Base-by-base conservation (phyloP, 495 filamentous ascomycete species). In the Aspergillus incahuasiensis region DNA sequence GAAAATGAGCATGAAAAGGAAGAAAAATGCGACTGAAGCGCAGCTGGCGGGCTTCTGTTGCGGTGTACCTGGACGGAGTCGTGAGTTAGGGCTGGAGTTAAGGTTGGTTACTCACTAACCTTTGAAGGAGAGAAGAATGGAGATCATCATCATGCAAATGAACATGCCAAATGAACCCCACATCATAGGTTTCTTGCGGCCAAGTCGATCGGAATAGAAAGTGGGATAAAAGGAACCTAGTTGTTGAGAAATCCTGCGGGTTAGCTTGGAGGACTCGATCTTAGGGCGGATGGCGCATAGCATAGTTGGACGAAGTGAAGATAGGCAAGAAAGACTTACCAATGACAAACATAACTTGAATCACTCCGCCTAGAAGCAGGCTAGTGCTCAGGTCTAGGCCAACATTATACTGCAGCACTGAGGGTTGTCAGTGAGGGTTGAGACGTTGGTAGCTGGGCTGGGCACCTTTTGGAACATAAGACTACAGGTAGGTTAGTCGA, bases 151-250 rank as follows among this genome's bases (percentile, higher is more conserved):
- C 74, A 82, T 79, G 39, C 70, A 77, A 6, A 84, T 55, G 13
- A 70, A 74, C 1, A 80, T 69, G 7, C 78, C 79, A 35, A 76
- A 70, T 0, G 72, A 79, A 11, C 80, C 81, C 56, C 73, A 74
- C 69, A 85, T 83, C 79, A 85, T 82, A 1, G 82, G 77, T 46
- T 77, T 74, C 20, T 81, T 76, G 21, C 82, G 80, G 20, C 84
- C 84, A 48, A 83, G 70, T n/a, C 71, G 68, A 65, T 83, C 82
- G 18, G 57, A 57, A 58, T 57, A 63, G 18, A 70, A 63, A 15
- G 65, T 68, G 21, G 68, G 68, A 48, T 68, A 68, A 57, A 70
- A 63, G 15, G 68, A 67, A 25, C 68, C 68, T 68, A 46, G 34
- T 48, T 22, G 22, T 22, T 21, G 45, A 32, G 18, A 32, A 40